Conservation (phyloP, 2,329 filamentous ascomycete species). For the Pyricularia pennisetigena region DNA sequence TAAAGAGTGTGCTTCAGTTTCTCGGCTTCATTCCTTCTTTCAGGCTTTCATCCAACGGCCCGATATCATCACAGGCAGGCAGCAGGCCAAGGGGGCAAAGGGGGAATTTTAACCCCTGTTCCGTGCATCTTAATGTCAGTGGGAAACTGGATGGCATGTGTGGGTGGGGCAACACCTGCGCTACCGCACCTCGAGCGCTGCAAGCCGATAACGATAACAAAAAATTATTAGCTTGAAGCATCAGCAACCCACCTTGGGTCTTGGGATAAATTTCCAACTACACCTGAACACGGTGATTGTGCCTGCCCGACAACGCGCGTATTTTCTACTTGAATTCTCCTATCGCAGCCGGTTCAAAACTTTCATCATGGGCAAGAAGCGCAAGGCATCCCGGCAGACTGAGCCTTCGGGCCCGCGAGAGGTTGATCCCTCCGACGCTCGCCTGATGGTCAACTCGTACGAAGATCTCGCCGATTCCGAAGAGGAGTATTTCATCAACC, state of each 20-base stretch:
- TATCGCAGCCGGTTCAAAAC: neutral
- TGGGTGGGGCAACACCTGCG: neutral
- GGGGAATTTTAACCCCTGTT: neutral
- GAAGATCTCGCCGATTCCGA: slow-evolving; percentile 89
- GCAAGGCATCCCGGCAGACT: slow-evolving; percentile 52
- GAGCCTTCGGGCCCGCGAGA: slow-evolving; percentile 42
- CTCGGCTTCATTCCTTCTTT: neutral
- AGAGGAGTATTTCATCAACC: slow-evolving; percentile 83
- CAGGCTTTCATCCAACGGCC: neutral
- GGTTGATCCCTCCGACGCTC: slow-evolving; percentile 46
- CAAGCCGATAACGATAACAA: neutral
- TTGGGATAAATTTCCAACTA: neutral
- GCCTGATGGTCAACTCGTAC: slow-evolving; percentile 54
- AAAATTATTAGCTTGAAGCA: neutral
- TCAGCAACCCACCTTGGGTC: neutral
- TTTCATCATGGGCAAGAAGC: slow-evolving; percentile 50
- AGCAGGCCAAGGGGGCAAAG: neutral
- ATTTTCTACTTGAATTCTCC: neutral
- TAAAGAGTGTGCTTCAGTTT: neutral
- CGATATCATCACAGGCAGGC: neutral
- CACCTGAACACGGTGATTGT: neutral
- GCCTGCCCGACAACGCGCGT: neutral
- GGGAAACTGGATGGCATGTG: neutral
- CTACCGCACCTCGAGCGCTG: neutral
- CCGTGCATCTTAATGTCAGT: neutral